Base-by-base conservation (phyloP, 345 rosid species). In the Eucalyptus curtisii region DNA sequence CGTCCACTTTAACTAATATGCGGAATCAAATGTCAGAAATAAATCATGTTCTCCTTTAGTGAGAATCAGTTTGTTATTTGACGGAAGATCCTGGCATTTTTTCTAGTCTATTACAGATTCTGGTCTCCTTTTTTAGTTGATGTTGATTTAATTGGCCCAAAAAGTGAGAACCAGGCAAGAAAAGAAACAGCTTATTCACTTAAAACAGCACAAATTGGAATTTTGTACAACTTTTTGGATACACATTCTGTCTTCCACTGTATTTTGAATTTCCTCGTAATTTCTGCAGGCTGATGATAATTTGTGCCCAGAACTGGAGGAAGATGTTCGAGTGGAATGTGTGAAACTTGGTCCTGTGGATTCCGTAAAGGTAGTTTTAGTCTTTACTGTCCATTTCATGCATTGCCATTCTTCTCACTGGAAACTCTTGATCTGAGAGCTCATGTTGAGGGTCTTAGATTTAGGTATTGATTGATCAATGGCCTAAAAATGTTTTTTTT, bases 281-380 rank as follows among this genome's bases (percentile, higher is more conserved):
- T 49, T 66, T 91, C 76, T 81, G 89, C 93, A 97, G 99, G 90
- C 93, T 49, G 99, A 98, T 93, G 99, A 96, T 91, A 93, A 87
- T 92, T 90, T 97, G 90, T 53, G 89, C 89, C 87, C 95, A 49
- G 99, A 98, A 85, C 90, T 98, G 87, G 97, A 97, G 91, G 94
- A 92, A 71, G 99, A 97, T 90, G 93, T 97, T 91, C 91, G 90
- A 93, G 99, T 95, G 89, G 99, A 98, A 92, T 97, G 98, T 87
- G 79, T 33, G 88, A 98, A 97, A 92, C 93, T 97, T 88, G 99
- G 99, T 88, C 98, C 97, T 17, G 88, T 95, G 86, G 98, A 97
- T 86, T 94, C 92, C 3, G 94, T 98, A 89, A 98, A 98, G 99
- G 99, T 96, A 90, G 88, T 86, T 50, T 30, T 71, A 42, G 57